Conservation (phyloP, 139 green algal species). For the Gonium pectorale region DNA sequence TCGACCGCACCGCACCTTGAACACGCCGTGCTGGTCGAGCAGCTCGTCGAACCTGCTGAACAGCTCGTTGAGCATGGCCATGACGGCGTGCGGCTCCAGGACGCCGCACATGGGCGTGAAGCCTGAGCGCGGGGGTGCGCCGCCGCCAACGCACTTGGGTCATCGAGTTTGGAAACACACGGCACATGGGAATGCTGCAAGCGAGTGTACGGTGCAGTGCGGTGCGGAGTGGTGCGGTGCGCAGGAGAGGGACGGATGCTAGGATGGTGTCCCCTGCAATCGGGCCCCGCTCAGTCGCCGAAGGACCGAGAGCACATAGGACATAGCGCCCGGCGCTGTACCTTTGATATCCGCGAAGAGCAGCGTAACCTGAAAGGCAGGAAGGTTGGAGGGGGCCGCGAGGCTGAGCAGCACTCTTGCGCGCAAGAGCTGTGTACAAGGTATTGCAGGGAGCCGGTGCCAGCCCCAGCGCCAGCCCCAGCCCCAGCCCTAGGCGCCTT, state of each 20-base stretch:
- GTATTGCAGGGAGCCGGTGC: no score
- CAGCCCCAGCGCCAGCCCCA: no score
- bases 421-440: neutral
- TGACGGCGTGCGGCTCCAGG: neutral
- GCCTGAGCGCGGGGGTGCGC: neutral
- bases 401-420: neutral
- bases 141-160: neutral
- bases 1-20: neutral
- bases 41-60: slow-evolving; percentile 18
- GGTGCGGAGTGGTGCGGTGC: no score
- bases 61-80: slow-evolving; percentile 19
- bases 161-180: neutral
- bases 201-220: no score
- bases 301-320: no score
- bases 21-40: slow-evolving; percentile 13
- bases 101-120: slow-evolving; percentile 15
- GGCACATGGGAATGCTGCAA: no score
- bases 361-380: neutral
- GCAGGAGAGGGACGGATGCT: no score
- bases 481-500: no score
- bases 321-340: neutral
- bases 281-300: neutral
- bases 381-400: neutral
- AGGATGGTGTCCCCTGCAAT: neutral
- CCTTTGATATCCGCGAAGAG: slow-evolving; percentile 19